Percentiles rank a stretch among this genome's conserved stretches.
These are phyloP conservation scores for Spirogloea muscicola DNA, from an alignment of 139 green algal genomes.

Conservation along the genomic window DNA sequence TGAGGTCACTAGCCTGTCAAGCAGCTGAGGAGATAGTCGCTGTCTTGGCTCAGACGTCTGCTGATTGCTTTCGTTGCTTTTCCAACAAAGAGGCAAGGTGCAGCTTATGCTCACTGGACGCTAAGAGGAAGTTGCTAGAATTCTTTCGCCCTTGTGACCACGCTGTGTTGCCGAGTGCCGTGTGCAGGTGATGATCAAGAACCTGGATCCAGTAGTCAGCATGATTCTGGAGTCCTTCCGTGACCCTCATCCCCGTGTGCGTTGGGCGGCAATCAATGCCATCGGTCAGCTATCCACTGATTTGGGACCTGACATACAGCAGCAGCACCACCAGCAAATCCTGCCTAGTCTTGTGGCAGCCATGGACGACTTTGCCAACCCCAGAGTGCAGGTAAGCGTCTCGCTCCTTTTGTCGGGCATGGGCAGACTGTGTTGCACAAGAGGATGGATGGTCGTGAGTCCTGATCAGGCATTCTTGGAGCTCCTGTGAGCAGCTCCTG, in stretches of 20 bases:
- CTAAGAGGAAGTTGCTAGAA: too few species aligned
- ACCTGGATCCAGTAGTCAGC: constrained; percentile 69
- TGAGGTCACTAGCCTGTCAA: too few species aligned
- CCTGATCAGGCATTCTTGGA: too few species aligned
- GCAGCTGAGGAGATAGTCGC: too few species aligned
- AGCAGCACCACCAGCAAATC: constrained; percentile 49
- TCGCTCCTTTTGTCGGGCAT: background rate
- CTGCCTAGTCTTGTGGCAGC: constrained; percentile 50
- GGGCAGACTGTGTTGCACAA: too few species aligned
- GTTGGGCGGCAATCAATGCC: constrained; percentile 94
- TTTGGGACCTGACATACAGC: constrained; percentile 90
- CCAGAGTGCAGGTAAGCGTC: constrained; percentile 61
- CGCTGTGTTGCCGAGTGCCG: constrained; percentile 59
- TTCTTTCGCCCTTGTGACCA: constrained; percentile 2
- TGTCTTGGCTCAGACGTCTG: too few species aligned
- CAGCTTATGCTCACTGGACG: too few species aligned
- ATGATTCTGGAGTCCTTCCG: constrained; percentile 61
- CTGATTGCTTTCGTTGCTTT: too few species aligned
- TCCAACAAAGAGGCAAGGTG: too few species aligned
- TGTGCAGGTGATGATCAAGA: constrained; percentile 48
- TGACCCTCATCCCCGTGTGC: constrained; percentile 68
- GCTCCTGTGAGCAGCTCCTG: too few species aligned
- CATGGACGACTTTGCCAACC: constrained; percentile 86
- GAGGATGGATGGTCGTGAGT: too few species aligned
- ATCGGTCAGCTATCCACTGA: constrained; percentile 98